Conservation (phyloP, 495 filamentous ascomycete genomes). For the Pyrenula aspistea region DNA sequence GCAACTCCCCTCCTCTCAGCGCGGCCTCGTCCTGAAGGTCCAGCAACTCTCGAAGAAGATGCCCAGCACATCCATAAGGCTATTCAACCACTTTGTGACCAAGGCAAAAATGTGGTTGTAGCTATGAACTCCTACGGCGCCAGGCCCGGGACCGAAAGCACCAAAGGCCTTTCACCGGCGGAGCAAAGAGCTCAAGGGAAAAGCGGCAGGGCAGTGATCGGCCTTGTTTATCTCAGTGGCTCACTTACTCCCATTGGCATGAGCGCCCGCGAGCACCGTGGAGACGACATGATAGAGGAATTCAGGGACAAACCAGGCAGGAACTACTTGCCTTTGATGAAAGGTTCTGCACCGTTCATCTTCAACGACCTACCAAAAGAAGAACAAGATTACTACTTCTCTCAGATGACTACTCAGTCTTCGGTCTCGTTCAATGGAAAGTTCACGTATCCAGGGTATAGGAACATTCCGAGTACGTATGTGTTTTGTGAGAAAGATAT, state of each 20-base stretch:
- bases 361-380: not conserved
- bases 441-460: not conserved
- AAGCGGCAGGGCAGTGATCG: conserved; percentile 5
- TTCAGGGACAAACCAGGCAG: not conserved
- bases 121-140: conserved; percentile 24
- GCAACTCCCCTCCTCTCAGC: conserved; percentile 7
- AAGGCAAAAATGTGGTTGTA: conserved; percentile 25
- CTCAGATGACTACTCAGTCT: not conserved
- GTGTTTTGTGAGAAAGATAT: conserved; percentile 9
- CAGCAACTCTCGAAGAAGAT: conserved; percentile 6
- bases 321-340: not conserved
- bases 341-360: not conserved
- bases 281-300: not conserved
- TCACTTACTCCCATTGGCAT: conserved; percentile 1
- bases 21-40: not conserved
- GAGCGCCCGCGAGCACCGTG: not conserved
- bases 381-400: not conserved
- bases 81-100: conserved; percentile 13
- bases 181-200: conserved; percentile 8
- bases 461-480: conserved; percentile 5
- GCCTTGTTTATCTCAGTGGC: conserved; percentile 3
- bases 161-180: conserved; percentile 18
- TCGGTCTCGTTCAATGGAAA: not conserved
- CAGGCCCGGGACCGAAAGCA: conserved; percentile 15
- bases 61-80: conserved; percentile 11